Conservation (phyloP, 1,139 yeast species). For the Taiozyma sp. region DNA sequence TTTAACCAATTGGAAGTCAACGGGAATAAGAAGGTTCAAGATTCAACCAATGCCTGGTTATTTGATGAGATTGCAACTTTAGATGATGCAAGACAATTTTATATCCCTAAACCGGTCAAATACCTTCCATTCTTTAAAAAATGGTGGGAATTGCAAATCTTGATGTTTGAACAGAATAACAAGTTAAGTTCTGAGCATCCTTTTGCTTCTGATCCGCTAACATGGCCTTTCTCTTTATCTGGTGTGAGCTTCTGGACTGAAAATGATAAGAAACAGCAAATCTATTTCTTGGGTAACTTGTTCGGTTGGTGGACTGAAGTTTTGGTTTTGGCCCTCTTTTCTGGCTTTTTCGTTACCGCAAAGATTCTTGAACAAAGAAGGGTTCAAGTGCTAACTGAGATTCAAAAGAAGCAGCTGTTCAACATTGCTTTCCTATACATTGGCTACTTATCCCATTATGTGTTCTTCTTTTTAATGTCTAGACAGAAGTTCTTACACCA, state of each 20-base stretch:
- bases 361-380: constrained; percentile 78
- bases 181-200: constrained; percentile 87
- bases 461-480: constrained; percentile 88
- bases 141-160: constrained; percentile 83
- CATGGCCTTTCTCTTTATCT: constrained; percentile 89
- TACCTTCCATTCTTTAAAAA: constrained; percentile 71
- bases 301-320: constrained; percentile 92
- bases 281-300: constrained; percentile 86
- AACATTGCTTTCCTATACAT: constrained; percentile 80
- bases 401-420: constrained; percentile 71
- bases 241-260: constrained; percentile 98
- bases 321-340: constrained; percentile 57
- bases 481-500: constrained; percentile 95
- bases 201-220: constrained; percentile 87
- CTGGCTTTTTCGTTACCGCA: constrained; percentile 42
- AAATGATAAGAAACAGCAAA: constrained; percentile 59
- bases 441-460: constrained; percentile 87
- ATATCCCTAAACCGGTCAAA: constrained; percentile 51
- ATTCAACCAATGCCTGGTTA: constrained; percentile 67
- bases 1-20: constrained; percentile 88
- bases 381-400: constrained; percentile 48
- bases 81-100: constrained; percentile 55
- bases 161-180: constrained; percentile 93
- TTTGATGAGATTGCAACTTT: constrained; percentile 71
- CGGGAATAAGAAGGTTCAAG: constrained; percentile 81